Evolutionary conservation across 805 yeast species (phyloP).

Genomic region (Sugiyamaella floridensis): DNA sequence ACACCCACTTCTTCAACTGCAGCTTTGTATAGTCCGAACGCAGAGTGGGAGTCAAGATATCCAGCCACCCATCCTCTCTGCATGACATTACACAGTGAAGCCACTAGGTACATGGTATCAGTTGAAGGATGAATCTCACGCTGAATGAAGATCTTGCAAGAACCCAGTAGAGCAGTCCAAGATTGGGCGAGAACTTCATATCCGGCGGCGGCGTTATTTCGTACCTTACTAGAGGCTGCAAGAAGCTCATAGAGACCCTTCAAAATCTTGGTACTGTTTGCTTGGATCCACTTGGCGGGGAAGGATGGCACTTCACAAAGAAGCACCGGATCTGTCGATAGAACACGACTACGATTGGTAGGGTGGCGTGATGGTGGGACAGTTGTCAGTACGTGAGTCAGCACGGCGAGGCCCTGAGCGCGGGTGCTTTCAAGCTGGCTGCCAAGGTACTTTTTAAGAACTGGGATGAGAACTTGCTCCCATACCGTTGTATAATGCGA

Average conservation of each 20-base stretch:
- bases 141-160: conserved; percentile 6
- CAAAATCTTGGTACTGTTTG: conserved; percentile 7
- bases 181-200: conserved; percentile 2
- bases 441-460: conserved; percentile 1
- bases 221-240: neutral
- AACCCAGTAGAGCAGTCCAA: neutral
- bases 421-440: neutral
- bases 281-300: conserved; percentile 14
- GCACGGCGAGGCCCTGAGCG: conserved; percentile 3
- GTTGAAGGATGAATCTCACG: conserved; percentile 16
- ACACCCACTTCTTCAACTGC: conserved; percentile 13
- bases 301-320: conserved; percentile 12
- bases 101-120: conserved; percentile 15
- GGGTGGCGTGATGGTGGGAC: neutral
- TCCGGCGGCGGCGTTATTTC: neutral
- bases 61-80: conserved; percentile 1
- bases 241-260: conserved; percentile 1
- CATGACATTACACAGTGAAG: conserved; percentile 13
- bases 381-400: conserved; percentile 7
- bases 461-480: conserved; percentile 4
- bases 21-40: conserved; percentile 6
- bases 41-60: neutral
- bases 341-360: conserved; percentile 1
- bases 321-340: conserved; percentile 3
- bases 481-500: conserved; percentile 3